A percentile compares a stretch with the other conserved stretches of the same genome.
Evolutionary conservation across 257 asterid species (phyloP).

Genomic region (Solanum dulcamara): DNA sequence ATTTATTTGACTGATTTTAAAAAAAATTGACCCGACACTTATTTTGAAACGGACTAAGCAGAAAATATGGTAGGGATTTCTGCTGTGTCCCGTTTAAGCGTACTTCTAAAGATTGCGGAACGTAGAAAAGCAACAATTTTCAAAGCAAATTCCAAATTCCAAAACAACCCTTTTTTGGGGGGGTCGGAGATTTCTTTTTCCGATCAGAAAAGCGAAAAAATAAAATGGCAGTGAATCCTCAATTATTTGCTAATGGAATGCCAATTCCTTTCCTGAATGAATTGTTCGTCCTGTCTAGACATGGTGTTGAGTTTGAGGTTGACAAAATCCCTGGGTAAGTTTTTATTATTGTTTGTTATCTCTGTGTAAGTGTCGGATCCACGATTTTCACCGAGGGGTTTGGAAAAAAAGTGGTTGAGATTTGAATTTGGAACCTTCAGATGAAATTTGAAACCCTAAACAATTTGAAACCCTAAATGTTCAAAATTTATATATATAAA

Average conservation of each 20-base stretch:
- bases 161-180: background rate
- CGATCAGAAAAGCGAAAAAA: background rate
- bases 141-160: background rate
- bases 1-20: no score
- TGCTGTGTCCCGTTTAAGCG: no score
- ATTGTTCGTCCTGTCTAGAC: slow-evolving; percentile 75
- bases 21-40: no score
- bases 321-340: slow-evolving; percentile 78
- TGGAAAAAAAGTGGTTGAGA: background rate
- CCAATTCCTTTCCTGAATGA: slow-evolving; percentile 87
- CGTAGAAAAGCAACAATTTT: background rate
- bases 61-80: no score
- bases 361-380: background rate
- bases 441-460: background rate
- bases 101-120: background rate
- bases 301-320: slow-evolving; percentile 84
- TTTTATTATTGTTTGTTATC: background rate
- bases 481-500: background rate
- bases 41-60: no score
- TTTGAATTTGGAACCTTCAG: background rate
- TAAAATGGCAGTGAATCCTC: slow-evolving; percentile 85
- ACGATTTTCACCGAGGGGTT: background rate
- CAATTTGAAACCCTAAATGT: background rate
- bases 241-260: slow-evolving; percentile 72
- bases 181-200: background rate